A percentile compares a stretch with the other conserved stretches of the same genome.
phyloP scores from a whole-genome alignment of 148 eudicot genomes.

The Diospyros kaki region DNA sequence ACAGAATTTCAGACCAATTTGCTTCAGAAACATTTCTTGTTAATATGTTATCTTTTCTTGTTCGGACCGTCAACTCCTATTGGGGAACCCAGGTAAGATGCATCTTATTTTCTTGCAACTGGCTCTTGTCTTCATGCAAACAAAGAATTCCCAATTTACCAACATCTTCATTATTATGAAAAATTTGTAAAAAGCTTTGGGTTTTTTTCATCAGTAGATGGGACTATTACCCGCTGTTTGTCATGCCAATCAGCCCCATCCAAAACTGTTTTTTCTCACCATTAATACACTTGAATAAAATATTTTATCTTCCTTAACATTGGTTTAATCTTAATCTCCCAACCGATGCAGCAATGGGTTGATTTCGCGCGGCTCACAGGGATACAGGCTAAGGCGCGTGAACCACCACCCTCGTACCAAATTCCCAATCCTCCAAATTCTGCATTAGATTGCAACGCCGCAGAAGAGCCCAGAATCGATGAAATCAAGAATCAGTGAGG shows the following conservation, averaged over 20 bases:
- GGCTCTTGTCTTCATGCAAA: background rate
- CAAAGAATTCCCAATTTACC: background rate
- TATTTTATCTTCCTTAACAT: conserved; percentile 1
- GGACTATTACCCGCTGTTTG: background rate
- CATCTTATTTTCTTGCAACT: conserved; percentile 1
- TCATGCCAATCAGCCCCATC: background rate
- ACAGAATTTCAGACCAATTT: conserved; percentile 75
- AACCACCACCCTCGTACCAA: conserved; percentile 27
- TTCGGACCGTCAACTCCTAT: conserved; percentile 74
- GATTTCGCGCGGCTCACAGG: conserved; percentile 91
- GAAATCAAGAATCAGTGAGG: conserved; percentile 54
- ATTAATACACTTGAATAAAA: background rate
- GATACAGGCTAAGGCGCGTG: conserved; percentile 54
- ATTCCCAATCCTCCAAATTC: conserved; percentile 42
- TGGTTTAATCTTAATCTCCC: conserved; percentile 2
- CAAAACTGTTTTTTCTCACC: background rate
- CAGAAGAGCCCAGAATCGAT: conserved; percentile 55
- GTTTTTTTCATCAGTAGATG: background rate
- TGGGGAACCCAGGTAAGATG: conserved; percentile 95
- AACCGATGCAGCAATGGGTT: conserved; percentile 87
- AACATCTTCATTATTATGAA: background rate
- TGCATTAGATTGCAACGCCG: conserved; percentile 40
- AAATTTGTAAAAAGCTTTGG: background rate
- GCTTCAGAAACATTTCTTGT: conserved; percentile 72
- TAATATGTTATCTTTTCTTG: conserved; percentile 69